phyloP scores from a whole-genome alignment of 768 basidiomycete species.

The Hysterangium stoloniferum region DNA sequence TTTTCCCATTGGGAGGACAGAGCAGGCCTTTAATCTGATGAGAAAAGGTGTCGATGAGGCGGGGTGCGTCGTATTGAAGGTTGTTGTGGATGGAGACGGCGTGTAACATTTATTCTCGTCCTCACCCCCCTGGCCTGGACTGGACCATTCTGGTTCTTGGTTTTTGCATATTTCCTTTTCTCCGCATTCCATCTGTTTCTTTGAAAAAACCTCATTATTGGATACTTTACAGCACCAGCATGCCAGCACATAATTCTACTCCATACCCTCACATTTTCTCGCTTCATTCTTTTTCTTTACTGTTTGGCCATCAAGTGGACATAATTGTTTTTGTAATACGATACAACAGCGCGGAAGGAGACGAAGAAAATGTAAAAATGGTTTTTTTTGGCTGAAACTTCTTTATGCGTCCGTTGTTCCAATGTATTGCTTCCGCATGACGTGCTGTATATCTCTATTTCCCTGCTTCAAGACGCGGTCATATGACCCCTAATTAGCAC shows the following conservation, averaged over 20 bases:
- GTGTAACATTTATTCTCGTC: not conserved
- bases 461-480: too few relatives aligned
- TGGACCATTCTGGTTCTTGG: too few relatives aligned
- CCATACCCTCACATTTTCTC: not conserved
- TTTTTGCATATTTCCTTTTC: not conserved
- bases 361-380: too few relatives aligned
- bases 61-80: constrained; percentile 82
- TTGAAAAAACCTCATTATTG: too few relatives aligned
- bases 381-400: too few relatives aligned
- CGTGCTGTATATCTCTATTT: too few relatives aligned
- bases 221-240: too few relatives aligned
- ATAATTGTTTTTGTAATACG: not conserved
- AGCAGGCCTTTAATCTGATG: constrained; percentile 77
- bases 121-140: not conserved
- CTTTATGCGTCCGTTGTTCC: too few relatives aligned
- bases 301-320: not conserved
- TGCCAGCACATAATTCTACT: too few relatives aligned
- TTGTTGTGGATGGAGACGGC: constrained; percentile 76
- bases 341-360: not conserved
- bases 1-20: constrained; percentile 54
- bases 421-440: too few relatives aligned
- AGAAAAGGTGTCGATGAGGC: constrained; percentile 67
- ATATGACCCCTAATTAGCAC: too few relatives aligned
- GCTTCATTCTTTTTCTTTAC: not conserved
- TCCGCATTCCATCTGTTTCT: too few relatives aligned